Evolutionary conservation across 331 rosid species (phyloP).

Genomic region (Rhamnella rubrinervis): DNA sequence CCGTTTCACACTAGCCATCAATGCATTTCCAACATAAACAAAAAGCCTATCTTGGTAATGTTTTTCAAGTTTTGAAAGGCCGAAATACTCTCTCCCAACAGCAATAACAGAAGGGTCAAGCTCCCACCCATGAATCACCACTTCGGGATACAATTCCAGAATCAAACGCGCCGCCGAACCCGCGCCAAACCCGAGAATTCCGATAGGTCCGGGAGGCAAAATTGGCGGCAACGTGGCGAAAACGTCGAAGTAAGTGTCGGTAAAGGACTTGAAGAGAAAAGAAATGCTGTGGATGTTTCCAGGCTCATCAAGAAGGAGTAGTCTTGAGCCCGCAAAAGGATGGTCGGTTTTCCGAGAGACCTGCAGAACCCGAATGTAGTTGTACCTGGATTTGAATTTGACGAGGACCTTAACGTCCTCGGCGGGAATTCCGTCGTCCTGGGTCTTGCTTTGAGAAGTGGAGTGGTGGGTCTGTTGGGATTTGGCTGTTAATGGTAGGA

Average conservation of each 20-base stretch:
- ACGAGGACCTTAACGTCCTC: conserved; percentile 62
- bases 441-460: conserved; percentile 29
- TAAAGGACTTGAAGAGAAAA: conserved; percentile 56
- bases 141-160: conserved; percentile 56
- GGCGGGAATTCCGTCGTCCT: conserved; percentile 62
- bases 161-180: conserved; percentile 69
- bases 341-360: conserved; percentile 78
- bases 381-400: conserved; percentile 74
- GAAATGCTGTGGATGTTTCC: conserved; percentile 96
- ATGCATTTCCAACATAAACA: conserved; percentile 61
- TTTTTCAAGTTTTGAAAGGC: conserved; percentile 49
- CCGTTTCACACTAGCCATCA: conserved; percentile 46
- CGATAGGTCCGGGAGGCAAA: conserved; percentile 75
- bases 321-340: conserved; percentile 81
- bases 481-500: conserved; percentile 17
- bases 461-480: conserved; percentile 37
- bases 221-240: conserved; percentile 80
- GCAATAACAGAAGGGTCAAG: conserved; percentile 77
- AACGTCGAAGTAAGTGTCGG: conserved; percentile 76
- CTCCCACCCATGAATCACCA: conserved; percentile 79
- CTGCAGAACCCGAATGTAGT: conserved; percentile 80
- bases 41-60: conserved; percentile 46
- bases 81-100: conserved; percentile 72
- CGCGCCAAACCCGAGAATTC: conserved; percentile 82
- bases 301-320: conserved; percentile 80